These are phyloP conservation scores for Hippophae rhamnoides DNA, from an alignment of 306 rosid genomes.

Conservation along the genomic window DNA sequence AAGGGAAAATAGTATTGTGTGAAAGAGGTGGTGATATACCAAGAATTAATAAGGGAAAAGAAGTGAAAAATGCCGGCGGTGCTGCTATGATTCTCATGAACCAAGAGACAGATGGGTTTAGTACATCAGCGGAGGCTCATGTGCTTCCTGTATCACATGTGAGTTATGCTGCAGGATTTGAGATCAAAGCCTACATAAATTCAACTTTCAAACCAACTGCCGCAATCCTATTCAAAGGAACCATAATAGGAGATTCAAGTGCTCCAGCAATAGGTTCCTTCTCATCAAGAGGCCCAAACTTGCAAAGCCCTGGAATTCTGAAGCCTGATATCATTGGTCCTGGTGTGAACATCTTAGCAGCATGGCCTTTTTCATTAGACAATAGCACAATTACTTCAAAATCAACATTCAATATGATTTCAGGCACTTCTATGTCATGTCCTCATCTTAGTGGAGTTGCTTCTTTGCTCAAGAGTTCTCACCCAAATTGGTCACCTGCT, in stretches of 20 bases:
- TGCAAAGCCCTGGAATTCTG: slow-evolving; percentile 34
- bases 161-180: slow-evolving; percentile 23
- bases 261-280: slow-evolving; percentile 33
- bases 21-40: slow-evolving; percentile 22
- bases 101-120: slow-evolving; percentile 5
- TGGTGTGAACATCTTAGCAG: slow-evolving; percentile 44
- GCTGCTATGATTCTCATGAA: slow-evolving; percentile 41
- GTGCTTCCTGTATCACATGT: slow-evolving; percentile 41
- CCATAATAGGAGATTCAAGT: slow-evolving; percentile 29
- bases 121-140: slow-evolving; percentile 13
- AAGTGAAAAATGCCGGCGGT: slow-evolving; percentile 35
- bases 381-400: background rate
- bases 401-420: slow-evolving; percentile 11
- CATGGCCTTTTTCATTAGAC: slow-evolving; percentile 29
- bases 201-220: slow-evolving; percentile 35
- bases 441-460: slow-evolving; percentile 58
- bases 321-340: slow-evolving; percentile 54
- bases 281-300: slow-evolving; percentile 55
- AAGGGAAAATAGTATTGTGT: slow-evolving; percentile 46
- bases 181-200: slow-evolving; percentile 34
- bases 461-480: slow-evolving; percentile 48
- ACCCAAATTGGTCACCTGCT: slow-evolving; percentile 62
- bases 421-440: slow-evolving; percentile 25
- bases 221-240: slow-evolving; percentile 39
- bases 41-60: slow-evolving; percentile 7